A percentile compares a stretch with the other conserved stretches of the same genome.
phyloP scores from a whole-genome alignment of 169 alveolate species.

The Toxoplasma gondii region DNA sequence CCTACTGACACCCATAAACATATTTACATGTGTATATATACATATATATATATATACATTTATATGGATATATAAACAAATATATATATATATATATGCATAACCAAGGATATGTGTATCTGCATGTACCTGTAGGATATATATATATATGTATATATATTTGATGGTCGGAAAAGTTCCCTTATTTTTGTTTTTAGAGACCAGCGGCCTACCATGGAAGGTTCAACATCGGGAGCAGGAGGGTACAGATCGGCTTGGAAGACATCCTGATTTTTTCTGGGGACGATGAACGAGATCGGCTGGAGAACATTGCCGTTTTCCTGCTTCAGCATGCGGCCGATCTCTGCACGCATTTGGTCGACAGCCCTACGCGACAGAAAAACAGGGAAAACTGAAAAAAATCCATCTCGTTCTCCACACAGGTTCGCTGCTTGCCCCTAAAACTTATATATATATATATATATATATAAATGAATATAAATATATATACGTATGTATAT shows the following conservation, averaged over 20 bases:
- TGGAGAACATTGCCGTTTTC: constrained; percentile 66
- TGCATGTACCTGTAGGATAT: not conserved
- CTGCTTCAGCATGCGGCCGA: constrained; percentile 69
- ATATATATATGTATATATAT: too few species aligned
- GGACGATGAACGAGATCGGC: constrained; percentile 67
- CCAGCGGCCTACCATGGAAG: constrained; percentile 68
- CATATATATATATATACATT: too few species aligned
- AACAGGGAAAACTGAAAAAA: not conserved
- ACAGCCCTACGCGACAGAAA: constrained; percentile 41
- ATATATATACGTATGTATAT: not conserved
- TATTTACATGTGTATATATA: too few species aligned
- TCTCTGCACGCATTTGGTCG: constrained; percentile 66
- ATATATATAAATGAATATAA: not conserved
- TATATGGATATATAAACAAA: not conserved
- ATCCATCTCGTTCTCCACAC: not conserved
- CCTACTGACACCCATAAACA: not conserved
- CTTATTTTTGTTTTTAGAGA: too few species aligned
- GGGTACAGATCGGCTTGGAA: constrained; percentile 72
- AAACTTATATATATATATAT: not conserved
- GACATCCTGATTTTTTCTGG: constrained; percentile 68
- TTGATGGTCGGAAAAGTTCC: too few species aligned
- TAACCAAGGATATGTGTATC: not conserved
- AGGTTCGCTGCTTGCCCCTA: too few species aligned
- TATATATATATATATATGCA: not conserved
- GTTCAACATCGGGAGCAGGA: constrained; percentile 64